phyloP scores from a whole-genome alignment of 2,329 filamentous ascomycete species.

The Ophiostoma australiae region DNA sequence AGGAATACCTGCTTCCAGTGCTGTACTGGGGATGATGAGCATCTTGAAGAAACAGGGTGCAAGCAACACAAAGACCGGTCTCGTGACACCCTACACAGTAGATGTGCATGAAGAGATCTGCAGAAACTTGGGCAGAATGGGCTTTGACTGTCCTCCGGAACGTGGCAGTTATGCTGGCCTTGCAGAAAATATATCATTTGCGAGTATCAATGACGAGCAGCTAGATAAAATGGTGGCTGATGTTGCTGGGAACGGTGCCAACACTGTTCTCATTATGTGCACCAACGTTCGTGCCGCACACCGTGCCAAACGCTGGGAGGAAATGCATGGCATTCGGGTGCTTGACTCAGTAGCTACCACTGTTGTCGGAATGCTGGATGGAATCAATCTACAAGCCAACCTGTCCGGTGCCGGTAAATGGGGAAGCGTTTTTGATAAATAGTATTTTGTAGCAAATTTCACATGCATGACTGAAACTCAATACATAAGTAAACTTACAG shows the following conservation, averaged over 20 bases:
- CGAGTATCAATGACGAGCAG: conserved; percentile 31
- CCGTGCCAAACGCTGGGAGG: conserved; percentile 38
- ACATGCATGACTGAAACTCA: no score
- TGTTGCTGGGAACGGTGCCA: conserved; percentile 30
- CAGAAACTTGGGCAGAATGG: conserved; percentile 34
- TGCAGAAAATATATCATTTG: conserved; percentile 39
- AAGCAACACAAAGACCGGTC: conserved; percentile 32
- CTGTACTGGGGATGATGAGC: conserved; percentile 38
- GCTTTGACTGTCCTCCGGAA: conserved; percentile 34
- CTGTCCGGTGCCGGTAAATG: not conserved
- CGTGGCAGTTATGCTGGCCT: conserved; percentile 2
- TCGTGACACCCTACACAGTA: conserved; percentile 41
- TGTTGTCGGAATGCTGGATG: conserved; percentile 38
- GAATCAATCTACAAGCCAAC: not conserved
- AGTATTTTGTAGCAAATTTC: no score
- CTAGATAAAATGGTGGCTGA: conserved; percentile 30
- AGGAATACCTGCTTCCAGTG: conserved; percentile 39
- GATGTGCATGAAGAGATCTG: conserved; percentile 39
- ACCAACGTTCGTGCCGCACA: conserved; percentile 42
- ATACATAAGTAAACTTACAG: no score
- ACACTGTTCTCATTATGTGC: conserved; percentile 40
- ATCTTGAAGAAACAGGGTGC: not conserved
- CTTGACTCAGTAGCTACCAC: conserved; percentile 42
- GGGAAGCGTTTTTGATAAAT: not conserved
- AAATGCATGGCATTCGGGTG: conserved; percentile 30